phyloP scores from a whole-genome alignment of 2,329 filamentous ascomycete genomes.

The Didymella lethalis region DNA sequence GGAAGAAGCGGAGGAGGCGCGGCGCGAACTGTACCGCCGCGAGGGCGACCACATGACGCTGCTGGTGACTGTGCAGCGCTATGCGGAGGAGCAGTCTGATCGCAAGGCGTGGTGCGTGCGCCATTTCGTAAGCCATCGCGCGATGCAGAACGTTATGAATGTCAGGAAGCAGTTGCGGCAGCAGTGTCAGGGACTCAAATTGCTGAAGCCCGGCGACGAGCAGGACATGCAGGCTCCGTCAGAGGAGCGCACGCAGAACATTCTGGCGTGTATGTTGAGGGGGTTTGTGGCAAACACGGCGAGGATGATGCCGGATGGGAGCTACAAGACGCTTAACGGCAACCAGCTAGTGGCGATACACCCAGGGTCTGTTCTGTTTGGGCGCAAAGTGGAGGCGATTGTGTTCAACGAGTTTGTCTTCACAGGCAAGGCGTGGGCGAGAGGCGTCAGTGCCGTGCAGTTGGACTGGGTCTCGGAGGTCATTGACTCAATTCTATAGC shows the following conservation, averaged over 20 bases:
- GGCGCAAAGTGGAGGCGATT: slow-evolving; percentile 65
- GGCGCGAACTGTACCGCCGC: slow-evolving; percentile 64
- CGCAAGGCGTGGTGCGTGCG: slow-evolving; percentile 67
- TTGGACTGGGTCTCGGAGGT: slow-evolving; percentile 68
- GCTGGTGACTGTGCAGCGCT: slow-evolving; percentile 66
- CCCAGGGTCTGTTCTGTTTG: slow-evolving; percentile 67
- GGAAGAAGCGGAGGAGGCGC: slow-evolving; percentile 64
- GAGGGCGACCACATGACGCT: slow-evolving; percentile 72
- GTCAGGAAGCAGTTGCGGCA: slow-evolving; percentile 68
- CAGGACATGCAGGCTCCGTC: slow-evolving; percentile 32
- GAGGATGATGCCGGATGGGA: slow-evolving; percentile 65
- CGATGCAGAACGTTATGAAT: slow-evolving; percentile 72
- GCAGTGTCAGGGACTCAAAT: slow-evolving; percentile 61
- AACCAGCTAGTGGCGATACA: slow-evolving; percentile 71
- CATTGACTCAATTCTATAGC: slow-evolving; percentile 43
- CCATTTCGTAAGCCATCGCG: slow-evolving; percentile 67
- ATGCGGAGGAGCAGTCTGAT: slow-evolving; percentile 65
- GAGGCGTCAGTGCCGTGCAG: slow-evolving; percentile 68
- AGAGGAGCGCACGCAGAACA: slow-evolving; percentile 57
- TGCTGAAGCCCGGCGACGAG: slow-evolving; percentile 34
- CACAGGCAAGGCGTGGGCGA: slow-evolving; percentile 69
- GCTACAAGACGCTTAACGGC: slow-evolving; percentile 67
- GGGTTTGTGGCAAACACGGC: slow-evolving; percentile 70
- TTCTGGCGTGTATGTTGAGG: slow-evolving; percentile 65
- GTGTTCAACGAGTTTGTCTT: slow-evolving; percentile 73